Percentiles rank a stretch among this genome's conserved stretches.
Conservation (phyloP, 192 early-diverging fungal genomes). For the Backusella macrospora region DNA sequence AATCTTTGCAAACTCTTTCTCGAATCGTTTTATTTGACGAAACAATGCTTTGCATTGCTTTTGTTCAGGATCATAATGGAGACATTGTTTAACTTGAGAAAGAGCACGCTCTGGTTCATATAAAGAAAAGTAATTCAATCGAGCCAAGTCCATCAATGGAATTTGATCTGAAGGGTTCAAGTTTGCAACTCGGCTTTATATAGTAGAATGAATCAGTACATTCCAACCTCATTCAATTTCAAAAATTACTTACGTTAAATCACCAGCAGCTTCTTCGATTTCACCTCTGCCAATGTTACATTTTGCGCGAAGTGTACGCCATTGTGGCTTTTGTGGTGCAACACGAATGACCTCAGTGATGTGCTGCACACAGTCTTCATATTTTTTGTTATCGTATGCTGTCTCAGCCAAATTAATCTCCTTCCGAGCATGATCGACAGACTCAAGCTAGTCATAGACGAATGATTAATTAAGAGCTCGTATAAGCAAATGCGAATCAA, state of each 20-base stretch:
- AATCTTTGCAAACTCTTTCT: conserved; percentile 69
- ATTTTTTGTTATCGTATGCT: conserved; percentile 48
- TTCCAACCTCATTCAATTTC: not conserved
- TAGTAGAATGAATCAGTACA: not conserved
- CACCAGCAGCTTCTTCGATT: conserved; percentile 84
- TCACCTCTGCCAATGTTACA: conserved; percentile 75
- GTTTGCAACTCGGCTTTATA: conserved; percentile 64
- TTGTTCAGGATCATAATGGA: conserved; percentile 89
- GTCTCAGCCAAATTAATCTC: conserved; percentile 40
- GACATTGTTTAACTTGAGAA: conserved; percentile 78
- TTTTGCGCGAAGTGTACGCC: conserved; percentile 70
- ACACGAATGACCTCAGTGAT: conserved; percentile 57
- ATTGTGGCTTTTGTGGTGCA: conserved; percentile 55
- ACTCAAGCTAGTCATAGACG: conserved; percentile 30
- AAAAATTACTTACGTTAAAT: conserved; percentile 56
- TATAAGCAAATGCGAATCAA: not conserved
- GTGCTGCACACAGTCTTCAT: conserved; percentile 54
- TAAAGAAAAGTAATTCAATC: conserved; percentile 69
- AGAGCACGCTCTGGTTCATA: conserved; percentile 74
- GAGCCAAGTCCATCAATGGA: conserved; percentile 65
- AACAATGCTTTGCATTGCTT: conserved; percentile 82
- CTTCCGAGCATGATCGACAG: conserved; percentile 50
- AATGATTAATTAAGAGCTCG: not conserved
- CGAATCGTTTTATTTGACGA: conserved; percentile 69
- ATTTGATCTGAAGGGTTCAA: conserved; percentile 68